Base-by-base conservation (phyloP, 768 basidiomycete genomes). In the Austroboletus eburneus region DNA sequence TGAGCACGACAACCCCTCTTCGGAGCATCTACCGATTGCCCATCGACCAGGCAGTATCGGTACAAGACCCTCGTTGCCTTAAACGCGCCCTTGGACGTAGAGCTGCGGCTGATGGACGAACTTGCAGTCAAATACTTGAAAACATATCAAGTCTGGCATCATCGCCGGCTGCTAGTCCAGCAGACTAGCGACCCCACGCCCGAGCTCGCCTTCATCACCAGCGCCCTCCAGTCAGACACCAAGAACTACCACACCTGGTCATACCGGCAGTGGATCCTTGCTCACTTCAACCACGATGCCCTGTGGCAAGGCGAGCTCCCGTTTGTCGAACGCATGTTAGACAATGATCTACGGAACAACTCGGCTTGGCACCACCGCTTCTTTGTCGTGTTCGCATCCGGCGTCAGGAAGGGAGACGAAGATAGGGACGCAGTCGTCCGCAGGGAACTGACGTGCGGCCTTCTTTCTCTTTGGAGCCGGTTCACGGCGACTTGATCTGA, bases 201-300 rank as follows among this genome's bases (percentile, higher is more conserved):
- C 9, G 96, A 99, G 66, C 83, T 98, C 45, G 73, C 63, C 29
- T 97, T 96, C 66, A 84, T 92, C 62, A 77, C 82, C 42, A 67
- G 70, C 45, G 82, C 83, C 1, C 78, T 99, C 24, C 69, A 77
- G 8, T 75, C 68, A 18, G 96, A 99, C 62, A 68, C 80, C 37
- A 99, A 99, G 78, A 99, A 99, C 71, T 99, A 99, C 65, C 95
- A 98, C 66, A 98, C 96, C 0, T 99, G 96, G 96, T 89, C 90
- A 8, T 95, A 97, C 67, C 79, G 95, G 7, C 94, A 99, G 65
- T 97, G 93, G 92, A 65, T 93, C 12, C 80, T 96, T 35, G 84
- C 88, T 9, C 81, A 85, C 61, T 94, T 94, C 72, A 81, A 84
- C 56, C 75, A 83, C 46, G 74, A 78, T 29, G 74, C 67, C n/a